These are phyloP conservation scores for Mycogone perniciosa DNA, from an alignment of 2,329 filamentous ascomycete genomes.

Conservation along the genomic window DNA sequence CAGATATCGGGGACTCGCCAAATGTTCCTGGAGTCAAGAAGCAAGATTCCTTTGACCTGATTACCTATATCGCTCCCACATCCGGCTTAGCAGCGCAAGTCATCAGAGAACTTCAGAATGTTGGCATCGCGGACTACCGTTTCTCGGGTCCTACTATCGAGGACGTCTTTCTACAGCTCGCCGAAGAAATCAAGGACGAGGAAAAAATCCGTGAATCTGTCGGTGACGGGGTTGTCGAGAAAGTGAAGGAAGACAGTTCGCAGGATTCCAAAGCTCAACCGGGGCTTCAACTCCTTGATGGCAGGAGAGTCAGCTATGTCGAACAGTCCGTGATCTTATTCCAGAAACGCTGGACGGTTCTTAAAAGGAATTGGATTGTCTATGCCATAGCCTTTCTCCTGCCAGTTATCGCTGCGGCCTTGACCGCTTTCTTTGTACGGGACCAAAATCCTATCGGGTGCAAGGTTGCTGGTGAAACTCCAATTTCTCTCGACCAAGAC, in stretches of 20 bases:
- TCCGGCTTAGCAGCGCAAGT: constrained; percentile 66
- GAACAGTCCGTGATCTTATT: constrained; percentile 70
- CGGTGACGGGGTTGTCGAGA: constrained; percentile 19
- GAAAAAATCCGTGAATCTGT: constrained; percentile 21
- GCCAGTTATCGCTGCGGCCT: constrained; percentile 70
- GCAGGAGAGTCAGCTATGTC: constrained; percentile 60
- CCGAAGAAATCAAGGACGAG: constrained; percentile 66
- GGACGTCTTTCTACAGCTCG: constrained; percentile 82
- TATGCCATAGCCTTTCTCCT: constrained; percentile 69
- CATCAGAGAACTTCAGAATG: constrained; percentile 60
- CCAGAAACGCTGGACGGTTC: constrained; percentile 67
- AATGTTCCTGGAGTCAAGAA: constrained; percentile 51
- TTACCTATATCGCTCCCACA: constrained; percentile 64
- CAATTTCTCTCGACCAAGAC: constrained; percentile 32
- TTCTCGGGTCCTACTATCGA: constrained; percentile 87
- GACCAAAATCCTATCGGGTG: constrained; percentile 48
- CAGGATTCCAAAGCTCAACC: constrained; percentile 22
- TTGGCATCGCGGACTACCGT: constrained; percentile 68
- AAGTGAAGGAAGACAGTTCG: constrained; percentile 18
- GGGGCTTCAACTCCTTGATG: constrained; percentile 56
- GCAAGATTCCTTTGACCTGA: constrained; percentile 60
- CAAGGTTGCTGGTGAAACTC: constrained; percentile 41
- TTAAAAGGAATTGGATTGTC: constrained; percentile 72
- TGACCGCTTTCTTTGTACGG: constrained; percentile 71
- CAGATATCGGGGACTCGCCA: constrained; percentile 39